Percentiles rank a stretch among this genome's conserved stretches.
Conservation (phyloP, 805 yeast species). For the Candida peoriensis region DNA sequence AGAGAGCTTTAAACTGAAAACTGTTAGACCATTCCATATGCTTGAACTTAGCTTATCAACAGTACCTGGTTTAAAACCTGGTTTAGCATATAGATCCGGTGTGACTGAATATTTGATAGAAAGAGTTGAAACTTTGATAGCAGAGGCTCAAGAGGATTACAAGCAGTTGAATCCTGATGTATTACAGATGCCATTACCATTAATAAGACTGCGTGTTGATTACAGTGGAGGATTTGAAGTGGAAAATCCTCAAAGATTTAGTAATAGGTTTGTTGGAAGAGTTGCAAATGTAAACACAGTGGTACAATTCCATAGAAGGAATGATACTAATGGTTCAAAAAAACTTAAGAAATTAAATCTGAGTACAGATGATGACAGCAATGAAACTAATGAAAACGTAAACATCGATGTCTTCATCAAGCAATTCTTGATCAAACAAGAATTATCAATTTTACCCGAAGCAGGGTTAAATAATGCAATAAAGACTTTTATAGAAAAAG, state of each 20-base stretch:
- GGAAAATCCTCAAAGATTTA: constrained; percentile 84
- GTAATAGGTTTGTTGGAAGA: constrained; percentile 82
- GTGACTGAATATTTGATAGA: constrained; percentile 54
- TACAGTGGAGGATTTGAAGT: constrained; percentile 89
- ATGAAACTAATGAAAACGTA: constrained; percentile 33
- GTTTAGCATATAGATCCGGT: constrained; percentile 52
- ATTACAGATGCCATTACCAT: constrained; percentile 61
- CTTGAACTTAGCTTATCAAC: constrained; percentile 51
- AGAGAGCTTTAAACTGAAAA: constrained; percentile 57
- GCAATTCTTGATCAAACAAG: constrained; percentile 55
- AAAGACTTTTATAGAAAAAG: constrained; percentile 69
- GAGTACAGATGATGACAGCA: constrained; percentile 7
- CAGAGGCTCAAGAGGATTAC: constrained; percentile 51
- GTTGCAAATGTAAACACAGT: constrained; percentile 92
- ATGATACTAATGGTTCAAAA: constrained; percentile 15
- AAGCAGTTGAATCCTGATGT: constrained; percentile 28
- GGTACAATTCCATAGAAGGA: constrained; percentile 59
- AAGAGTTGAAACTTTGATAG: constrained; percentile 65
- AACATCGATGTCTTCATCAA: constrained; percentile 61
- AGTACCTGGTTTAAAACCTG: constrained; percentile 52
- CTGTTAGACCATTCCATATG: constrained; percentile 83
- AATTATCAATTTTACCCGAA: constrained; percentile 68
- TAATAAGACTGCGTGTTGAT: constrained; percentile 79
- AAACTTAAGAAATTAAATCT: constrained; percentile 6
- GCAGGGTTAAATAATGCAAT: constrained; percentile 71